Percentiles rank a stretch among this genome's conserved stretches.
phyloP scores from a whole-genome alignment of 768 basidiomycete species.

The Boletus insuetus region DNA sequence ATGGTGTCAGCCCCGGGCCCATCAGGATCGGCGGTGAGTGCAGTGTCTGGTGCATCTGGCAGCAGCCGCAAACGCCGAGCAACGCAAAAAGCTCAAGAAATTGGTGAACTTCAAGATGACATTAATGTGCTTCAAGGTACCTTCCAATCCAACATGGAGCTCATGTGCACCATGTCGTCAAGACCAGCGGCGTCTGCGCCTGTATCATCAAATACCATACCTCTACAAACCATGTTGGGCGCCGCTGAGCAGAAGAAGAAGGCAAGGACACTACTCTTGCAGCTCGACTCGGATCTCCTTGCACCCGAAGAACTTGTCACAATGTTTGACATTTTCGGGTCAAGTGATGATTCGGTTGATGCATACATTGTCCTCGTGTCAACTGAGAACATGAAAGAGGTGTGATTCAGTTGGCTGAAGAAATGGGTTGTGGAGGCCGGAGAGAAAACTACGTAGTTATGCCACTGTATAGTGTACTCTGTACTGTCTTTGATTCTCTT shows the following conservation, averaged over 20 bases:
- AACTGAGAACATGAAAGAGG: not conserved
- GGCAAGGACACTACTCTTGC: not conserved
- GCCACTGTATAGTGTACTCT: too few species aligned
- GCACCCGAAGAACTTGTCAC: not conserved
- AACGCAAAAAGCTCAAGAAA: too few species aligned
- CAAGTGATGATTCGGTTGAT: not conserved
- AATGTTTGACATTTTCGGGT: not conserved
- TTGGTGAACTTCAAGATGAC: too few species aligned
- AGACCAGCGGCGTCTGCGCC: not conserved
- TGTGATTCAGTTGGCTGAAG: not conserved
- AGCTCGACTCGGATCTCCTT: not conserved
- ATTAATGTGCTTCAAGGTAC: not conserved
- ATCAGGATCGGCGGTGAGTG: not conserved
- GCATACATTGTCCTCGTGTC: not conserved
- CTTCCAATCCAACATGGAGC: not conserved
- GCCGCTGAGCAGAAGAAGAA: not conserved
- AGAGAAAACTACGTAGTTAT: too few species aligned
- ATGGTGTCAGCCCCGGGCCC: not conserved
- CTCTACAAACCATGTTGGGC: not conserved
- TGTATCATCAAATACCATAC: not conserved
- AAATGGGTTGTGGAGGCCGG: not conserved
- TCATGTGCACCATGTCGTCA: not conserved
- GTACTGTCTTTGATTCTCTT: too few species aligned
- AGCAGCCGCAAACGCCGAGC: too few species aligned
- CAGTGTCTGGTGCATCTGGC: not conserved